phyloP scores from a whole-genome alignment of 805 yeast species.

The Candida loeiensis region DNA sequence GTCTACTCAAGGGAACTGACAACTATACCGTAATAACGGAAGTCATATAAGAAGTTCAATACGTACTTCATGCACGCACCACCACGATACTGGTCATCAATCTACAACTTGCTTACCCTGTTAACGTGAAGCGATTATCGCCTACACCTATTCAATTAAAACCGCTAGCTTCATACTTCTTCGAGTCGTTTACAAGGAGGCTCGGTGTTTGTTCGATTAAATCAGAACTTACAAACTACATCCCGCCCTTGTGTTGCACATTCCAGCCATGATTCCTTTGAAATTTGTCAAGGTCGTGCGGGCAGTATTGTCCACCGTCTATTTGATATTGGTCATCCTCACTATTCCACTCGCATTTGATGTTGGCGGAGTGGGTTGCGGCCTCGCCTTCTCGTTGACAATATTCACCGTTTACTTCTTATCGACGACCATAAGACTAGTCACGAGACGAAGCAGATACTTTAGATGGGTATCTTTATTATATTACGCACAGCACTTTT shows the following conservation, averaged over 20 bases:
- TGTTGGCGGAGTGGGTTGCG: constrained; percentile 88
- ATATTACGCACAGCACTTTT: constrained; percentile 77
- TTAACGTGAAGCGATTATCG: not conserved
- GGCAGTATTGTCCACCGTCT: constrained; percentile 51
- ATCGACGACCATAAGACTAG: constrained; percentile 67
- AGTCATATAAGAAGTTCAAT: not conserved
- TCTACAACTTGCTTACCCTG: not conserved
- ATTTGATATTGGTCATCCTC: constrained; percentile 64
- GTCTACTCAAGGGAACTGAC: not conserved
- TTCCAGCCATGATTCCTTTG: not conserved
- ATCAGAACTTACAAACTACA: not conserved
- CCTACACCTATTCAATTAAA: no score
- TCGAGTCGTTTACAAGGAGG: no score
- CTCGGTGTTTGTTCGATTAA: no score
- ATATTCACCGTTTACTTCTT: constrained; percentile 55
- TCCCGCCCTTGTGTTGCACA: not conserved
- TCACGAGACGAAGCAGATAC: constrained; percentile 40
- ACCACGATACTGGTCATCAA: not conserved
- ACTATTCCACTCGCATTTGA: constrained; percentile 93
- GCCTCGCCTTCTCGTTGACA: constrained; percentile 77
- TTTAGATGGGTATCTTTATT: constrained; percentile 47
- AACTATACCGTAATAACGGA: not conserved
- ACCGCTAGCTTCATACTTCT: no score
- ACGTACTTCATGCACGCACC: not conserved
- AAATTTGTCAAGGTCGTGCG: constrained; percentile 20